Evolutionary conservation across 768 basidiomycete species (phyloP).

Genomic region (Termitomyces sp.): DNA sequence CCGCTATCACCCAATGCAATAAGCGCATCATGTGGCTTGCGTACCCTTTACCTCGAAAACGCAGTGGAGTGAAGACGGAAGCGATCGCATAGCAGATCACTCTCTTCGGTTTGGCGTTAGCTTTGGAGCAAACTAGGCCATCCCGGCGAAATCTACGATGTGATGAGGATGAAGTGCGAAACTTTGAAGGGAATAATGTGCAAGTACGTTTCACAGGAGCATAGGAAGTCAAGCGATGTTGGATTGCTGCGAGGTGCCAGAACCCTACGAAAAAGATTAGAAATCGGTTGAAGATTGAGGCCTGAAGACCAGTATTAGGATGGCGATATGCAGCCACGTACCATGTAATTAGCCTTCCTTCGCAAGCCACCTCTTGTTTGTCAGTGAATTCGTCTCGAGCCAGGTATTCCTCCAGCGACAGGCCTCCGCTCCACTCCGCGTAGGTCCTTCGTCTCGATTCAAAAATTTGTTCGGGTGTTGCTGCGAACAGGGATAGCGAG

Average conservation of each 20-base stretch:
- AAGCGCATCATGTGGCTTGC: constrained; percentile 64
- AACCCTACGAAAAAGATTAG: constrained; percentile 40
- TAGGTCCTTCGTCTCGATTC: constrained; percentile 38
- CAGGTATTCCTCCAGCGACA: constrained; percentile 44
- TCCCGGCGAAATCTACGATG: constrained; percentile 27
- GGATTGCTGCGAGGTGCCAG: constrained; percentile 51
- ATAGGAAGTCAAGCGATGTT: constrained; percentile 50
- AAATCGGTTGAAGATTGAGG: not conserved
- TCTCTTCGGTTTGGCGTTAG: constrained; percentile 20
- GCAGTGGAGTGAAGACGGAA: constrained; percentile 51
- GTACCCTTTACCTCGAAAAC: constrained; percentile 52
- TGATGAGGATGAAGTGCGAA: not conserved
- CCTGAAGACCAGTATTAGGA: not conserved
- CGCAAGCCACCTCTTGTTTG: constrained; percentile 36
- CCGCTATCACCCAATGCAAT: constrained; percentile 53
- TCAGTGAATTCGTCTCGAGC: constrained; percentile 38
- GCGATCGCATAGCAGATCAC: constrained; percentile 52
- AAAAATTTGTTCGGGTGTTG: constrained; percentile 42
- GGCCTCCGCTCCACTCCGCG: constrained; percentile 40
- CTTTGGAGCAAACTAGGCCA: constrained; percentile 23
- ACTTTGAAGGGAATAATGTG: not conserved
- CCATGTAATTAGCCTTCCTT: constrained; percentile 36
- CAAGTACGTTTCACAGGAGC: constrained; percentile 61
- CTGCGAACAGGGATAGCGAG: constrained; percentile 41
- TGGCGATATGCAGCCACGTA: not conserved